These are phyloP conservation scores for Histomonas meleagridis DNA, from an alignment of 208 protist genomes.

Conservation along the genomic window DNA sequence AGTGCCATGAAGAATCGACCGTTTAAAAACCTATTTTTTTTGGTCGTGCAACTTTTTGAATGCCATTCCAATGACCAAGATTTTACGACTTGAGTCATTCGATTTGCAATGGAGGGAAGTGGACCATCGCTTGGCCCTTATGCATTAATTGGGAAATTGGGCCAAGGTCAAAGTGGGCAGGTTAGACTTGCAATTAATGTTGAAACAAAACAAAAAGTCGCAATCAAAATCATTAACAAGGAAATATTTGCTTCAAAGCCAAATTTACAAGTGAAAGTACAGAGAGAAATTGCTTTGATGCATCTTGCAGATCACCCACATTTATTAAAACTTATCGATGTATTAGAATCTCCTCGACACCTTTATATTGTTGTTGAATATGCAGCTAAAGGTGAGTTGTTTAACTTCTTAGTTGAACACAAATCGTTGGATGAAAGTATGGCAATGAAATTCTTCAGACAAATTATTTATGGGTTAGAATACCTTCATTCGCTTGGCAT, in stretches of 20 bases:
- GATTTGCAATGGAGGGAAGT: no score
- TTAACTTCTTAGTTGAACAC: constrained; percentile 51
- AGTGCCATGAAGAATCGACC: no score
- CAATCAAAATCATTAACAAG: neutral
- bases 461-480: constrained; percentile 54
- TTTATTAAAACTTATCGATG: constrained; percentile 21
- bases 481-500: constrained; percentile 51
- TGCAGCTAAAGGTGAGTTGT: constrained; percentile 52
- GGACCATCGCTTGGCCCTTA: neutral
- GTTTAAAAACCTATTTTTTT: no score
- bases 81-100: no score
- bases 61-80: no score
- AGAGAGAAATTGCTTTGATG: neutral
- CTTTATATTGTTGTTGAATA: constrained; percentile 56
- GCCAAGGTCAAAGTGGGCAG: neutral
- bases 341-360: constrained; percentile 48
- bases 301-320: neutral
- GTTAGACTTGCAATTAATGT: neutral
- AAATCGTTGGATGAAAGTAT: constrained; percentile 42
- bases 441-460: constrained; percentile 48
- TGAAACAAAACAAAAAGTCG: neutral
- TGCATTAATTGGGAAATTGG: neutral
- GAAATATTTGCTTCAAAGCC: neutral
- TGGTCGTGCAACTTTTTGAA: no score
- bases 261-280: neutral